Conservation (phyloP, 2,329 filamentous ascomycete species). For the Aspergillus sp. region DNA sequence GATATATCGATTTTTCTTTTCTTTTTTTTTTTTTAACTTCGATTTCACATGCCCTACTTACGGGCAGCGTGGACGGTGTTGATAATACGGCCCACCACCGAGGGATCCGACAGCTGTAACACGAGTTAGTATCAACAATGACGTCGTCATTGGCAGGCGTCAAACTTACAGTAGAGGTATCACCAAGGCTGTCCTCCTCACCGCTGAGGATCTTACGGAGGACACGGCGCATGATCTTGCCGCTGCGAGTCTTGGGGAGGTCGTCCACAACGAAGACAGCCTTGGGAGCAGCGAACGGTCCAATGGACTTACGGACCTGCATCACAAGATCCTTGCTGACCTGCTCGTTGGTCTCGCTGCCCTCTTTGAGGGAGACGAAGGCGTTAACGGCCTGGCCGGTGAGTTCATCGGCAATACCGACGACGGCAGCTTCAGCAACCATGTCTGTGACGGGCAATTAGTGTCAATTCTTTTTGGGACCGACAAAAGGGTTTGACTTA, state of each 20-base stretch:
- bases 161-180: constrained; percentile 58
- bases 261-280: constrained; percentile 84
- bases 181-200: constrained; percentile 93
- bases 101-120: constrained; percentile 67
- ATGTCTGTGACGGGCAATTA: constrained; percentile 14
- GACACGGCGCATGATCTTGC: constrained; percentile 98
- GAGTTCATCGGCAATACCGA: constrained; percentile 85
- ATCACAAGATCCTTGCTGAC: constrained; percentile 88
- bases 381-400: constrained; percentile 96
- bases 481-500: constrained; percentile 51
- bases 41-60: constrained; percentile 4
- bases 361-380: constrained; percentile 87
- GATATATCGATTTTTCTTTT: constrained; percentile 2
- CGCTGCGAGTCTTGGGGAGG: constrained; percentile 91
- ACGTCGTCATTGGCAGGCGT: too few relatives aligned
- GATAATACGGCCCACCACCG: constrained; percentile 85
- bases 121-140: too few relatives aligned
- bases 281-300: constrained; percentile 94
- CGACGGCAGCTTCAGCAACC: constrained; percentile 90
- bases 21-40: constrained; percentile 2
- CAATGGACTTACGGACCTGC: constrained; percentile 95
- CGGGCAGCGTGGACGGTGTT: constrained; percentile 56
- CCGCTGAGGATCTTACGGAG: constrained; percentile 94
- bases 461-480: constrained; percentile 50
- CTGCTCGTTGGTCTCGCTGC: constrained; percentile 64